A percentile compares a stretch with the other conserved stretches of the same genome.
These are phyloP conservation scores for Leccinum incarnatum DNA, from an alignment of 768 basidiomycete genomes.

Conservation along the genomic window DNA sequence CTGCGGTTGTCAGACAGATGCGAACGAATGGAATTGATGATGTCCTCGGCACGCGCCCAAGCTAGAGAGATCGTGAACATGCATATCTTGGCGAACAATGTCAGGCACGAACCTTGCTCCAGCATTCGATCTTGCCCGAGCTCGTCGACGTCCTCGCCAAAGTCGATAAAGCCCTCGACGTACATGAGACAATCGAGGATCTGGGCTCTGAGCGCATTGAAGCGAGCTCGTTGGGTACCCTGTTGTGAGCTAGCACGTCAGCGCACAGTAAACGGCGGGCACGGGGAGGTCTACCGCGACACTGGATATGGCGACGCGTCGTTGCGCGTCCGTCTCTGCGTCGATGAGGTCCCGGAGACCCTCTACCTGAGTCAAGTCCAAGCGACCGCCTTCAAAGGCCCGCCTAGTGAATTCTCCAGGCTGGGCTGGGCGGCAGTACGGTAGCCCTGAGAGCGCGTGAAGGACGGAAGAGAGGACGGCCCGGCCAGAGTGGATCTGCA, in stretches of 20 bases:
- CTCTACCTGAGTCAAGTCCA: conserved; percentile 89
- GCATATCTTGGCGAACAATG: not conserved
- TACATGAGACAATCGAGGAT: conserved; percentile 74
- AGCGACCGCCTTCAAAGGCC: conserved; percentile 74
- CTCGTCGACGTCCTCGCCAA: conserved; percentile 83
- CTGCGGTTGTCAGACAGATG: conserved; percentile 70
- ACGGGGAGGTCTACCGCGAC: conserved; percentile 53
- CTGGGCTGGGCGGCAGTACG: conserved; percentile 72
- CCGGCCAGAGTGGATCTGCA: conserved; percentile 85
- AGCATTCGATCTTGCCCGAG: conserved; percentile 75
- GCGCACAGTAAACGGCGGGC: not conserved
- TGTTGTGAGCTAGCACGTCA: conserved; percentile 29
- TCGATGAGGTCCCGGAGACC: conserved; percentile 85
- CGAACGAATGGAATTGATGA: conserved; percentile 49
- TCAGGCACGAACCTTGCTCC: conserved; percentile 52
- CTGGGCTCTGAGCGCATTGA: conserved; percentile 60
- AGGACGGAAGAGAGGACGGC: conserved; percentile 76
- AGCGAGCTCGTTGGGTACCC: conserved; percentile 61
- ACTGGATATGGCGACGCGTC: conserved; percentile 66
- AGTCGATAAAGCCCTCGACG: conserved; percentile 89
- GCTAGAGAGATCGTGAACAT: conserved; percentile 39
- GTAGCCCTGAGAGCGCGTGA: conserved; percentile 55
- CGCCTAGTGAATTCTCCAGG: conserved; percentile 88
- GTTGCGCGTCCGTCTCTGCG: conserved; percentile 82
- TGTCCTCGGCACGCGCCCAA: conserved; percentile 42